Conservation (phyloP, 2,329 filamentous ascomycete genomes). For the Colletotrichum magnum region DNA sequence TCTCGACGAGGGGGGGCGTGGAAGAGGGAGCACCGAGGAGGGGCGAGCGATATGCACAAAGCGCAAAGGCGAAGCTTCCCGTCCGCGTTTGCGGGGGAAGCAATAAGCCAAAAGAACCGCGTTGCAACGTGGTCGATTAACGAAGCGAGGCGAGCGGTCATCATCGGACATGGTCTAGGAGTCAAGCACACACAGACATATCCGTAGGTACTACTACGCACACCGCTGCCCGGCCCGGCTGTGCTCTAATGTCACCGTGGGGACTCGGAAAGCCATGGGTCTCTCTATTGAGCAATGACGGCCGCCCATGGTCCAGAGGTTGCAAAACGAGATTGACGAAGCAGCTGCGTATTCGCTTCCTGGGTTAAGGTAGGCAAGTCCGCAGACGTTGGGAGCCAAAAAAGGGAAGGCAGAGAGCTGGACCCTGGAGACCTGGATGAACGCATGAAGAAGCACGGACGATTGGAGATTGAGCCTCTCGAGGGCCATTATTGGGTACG, state of each 20-base stretch:
- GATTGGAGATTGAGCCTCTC: constrained; percentile 40
- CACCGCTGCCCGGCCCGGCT: not conserved
- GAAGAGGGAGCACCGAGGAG: not conserved
- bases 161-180: constrained; percentile 31
- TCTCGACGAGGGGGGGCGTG: not conserved
- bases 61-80: constrained; percentile 10
- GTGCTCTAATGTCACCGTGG: constrained; percentile 27
- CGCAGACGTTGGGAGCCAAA: not conserved
- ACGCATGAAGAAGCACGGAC: constrained; percentile 42
- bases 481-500: constrained; percentile 30
- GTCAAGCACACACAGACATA: not conserved
- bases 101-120: constrained; percentile 14
- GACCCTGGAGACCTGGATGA: constrained; percentile 8
- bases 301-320: constrained; percentile 22
- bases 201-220: no score
- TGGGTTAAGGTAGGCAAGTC: constrained; percentile 6
- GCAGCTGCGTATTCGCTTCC: constrained; percentile 20
- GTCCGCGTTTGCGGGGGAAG: constrained; percentile 31
- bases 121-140: constrained; percentile 34
- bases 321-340: constrained; percentile 38
- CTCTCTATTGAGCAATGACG: constrained; percentile 13
- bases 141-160: constrained; percentile 25
- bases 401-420: constrained; percentile 13
- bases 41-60: not conserved
- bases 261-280: constrained; percentile 12